These are phyloP conservation scores for Neurospora africana DNA, from an alignment of 495 filamentous ascomycete genomes.

Conservation along the genomic window DNA sequence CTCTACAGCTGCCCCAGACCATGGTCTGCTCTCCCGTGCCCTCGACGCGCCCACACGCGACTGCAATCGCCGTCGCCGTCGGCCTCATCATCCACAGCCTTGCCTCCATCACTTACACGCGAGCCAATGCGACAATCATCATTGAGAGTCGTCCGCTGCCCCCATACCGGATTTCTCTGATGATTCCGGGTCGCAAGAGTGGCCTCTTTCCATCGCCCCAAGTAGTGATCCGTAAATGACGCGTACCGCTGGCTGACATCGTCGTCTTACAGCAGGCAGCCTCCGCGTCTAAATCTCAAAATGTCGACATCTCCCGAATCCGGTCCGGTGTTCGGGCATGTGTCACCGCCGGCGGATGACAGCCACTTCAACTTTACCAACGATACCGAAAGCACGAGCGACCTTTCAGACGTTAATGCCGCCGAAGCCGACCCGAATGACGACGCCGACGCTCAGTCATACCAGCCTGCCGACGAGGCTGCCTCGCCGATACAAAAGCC, in stretches of 20 bases:
- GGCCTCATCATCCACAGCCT: slow-evolving; percentile 28
- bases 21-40: slow-evolving; percentile 5
- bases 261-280: slow-evolving; percentile 36
- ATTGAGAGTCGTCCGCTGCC: slow-evolving; percentile 15
- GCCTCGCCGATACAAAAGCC: slow-evolving; percentile 61
- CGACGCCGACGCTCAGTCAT: background rate
- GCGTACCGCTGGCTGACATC: slow-evolving; percentile 31
- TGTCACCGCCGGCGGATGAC: slow-evolving; percentile 21
- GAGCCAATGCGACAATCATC: slow-evolving; percentile 34
- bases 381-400: slow-evolving; percentile 33
- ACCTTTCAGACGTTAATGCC: slow-evolving; percentile 36
- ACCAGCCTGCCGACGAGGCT: slow-evolving; percentile 36
- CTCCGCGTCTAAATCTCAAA: slow-evolving; percentile 24
- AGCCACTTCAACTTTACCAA: slow-evolving; percentile 18
- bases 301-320: slow-evolving; percentile 42
- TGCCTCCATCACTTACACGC: slow-evolving; percentile 34
- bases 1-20: slow-evolving; percentile 20
- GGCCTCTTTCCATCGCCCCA: slow-evolving; percentile 18
- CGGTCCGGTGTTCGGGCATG: slow-evolving; percentile 33
- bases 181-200: slow-evolving; percentile 27
- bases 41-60: slow-evolving; percentile 12
- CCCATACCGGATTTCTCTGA: slow-evolving; percentile 13
- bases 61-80: slow-evolving; percentile 29
- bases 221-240: slow-evolving; percentile 9
- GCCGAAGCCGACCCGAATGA: slow-evolving; percentile 10